A percentile compares a stretch with the other conserved stretches of the same genome.
Evolutionary conservation across 805 yeast genomes (phyloP).

Genomic region (Schizosaccharomyces lindneri): DNA sequence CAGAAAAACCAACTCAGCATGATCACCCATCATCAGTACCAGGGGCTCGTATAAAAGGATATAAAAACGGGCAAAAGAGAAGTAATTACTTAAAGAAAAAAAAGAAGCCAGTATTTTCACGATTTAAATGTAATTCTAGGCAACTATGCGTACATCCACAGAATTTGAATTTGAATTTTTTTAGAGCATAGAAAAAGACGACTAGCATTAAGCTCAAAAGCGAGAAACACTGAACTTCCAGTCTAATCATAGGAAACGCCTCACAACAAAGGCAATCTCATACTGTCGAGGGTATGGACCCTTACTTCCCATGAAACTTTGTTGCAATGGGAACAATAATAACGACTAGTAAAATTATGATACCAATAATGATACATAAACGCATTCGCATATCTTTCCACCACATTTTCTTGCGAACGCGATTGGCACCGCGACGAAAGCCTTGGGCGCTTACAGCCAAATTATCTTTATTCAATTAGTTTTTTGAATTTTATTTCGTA

Average conservation of each 20-base stretch:
- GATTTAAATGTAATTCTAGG: too few species aligned
- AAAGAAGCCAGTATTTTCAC: too few species aligned
- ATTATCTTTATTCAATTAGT: slow-evolving; percentile 24
- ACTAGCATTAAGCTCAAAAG: too few species aligned
- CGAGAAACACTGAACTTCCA: too few species aligned
- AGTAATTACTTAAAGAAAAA: too few species aligned
- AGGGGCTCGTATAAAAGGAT: too few species aligned
- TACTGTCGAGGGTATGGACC: not conserved
- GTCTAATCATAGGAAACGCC: not conserved
- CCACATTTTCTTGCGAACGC: slow-evolving; percentile 98
- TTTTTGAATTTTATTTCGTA: slow-evolving; percentile 13
- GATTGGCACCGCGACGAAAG: slow-evolving; percentile 86
- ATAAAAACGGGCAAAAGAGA: too few species aligned
- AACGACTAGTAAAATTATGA: slow-evolving; percentile 61
- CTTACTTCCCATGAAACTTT: not conserved
- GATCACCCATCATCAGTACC: too few species aligned
- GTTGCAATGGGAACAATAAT: slow-evolving; percentile 82
- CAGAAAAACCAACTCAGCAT: too few species aligned
- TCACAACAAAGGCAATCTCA: not conserved
- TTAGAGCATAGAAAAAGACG: too few species aligned
- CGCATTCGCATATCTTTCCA: slow-evolving; percentile 95
- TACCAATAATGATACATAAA: slow-evolving; percentile 55
- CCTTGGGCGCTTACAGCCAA: slow-evolving; percentile 82
- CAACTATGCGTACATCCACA: too few species aligned
- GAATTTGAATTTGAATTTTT: too few species aligned